phyloP scores from a whole-genome alignment of 345 rosid species.

The Populus simonii region DNA sequence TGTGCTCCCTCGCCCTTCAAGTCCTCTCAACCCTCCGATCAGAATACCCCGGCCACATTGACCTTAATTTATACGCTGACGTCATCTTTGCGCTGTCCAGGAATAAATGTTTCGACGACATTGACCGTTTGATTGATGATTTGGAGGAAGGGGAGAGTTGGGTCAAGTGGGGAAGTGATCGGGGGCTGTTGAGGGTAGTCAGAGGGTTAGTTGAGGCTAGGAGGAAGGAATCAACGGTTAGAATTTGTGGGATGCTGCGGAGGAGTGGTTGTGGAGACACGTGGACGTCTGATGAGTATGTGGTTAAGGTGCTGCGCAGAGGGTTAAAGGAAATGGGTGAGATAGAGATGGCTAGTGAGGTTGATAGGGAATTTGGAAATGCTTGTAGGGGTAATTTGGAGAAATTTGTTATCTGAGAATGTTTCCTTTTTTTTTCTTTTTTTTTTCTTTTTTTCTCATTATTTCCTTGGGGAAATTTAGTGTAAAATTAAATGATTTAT shows the following conservation, averaged over 20 bases:
- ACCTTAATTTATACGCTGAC: slow-evolving; percentile 60
- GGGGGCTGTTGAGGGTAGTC: slow-evolving; percentile 46
- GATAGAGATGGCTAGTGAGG: slow-evolving; percentile 47
- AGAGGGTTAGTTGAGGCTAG: slow-evolving; percentile 57
- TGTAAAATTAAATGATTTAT: neutral
- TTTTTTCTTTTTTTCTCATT: neutral
- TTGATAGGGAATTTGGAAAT: slow-evolving; percentile 39
- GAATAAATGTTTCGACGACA: slow-evolving; percentile 41
- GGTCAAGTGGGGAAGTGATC: slow-evolving; percentile 43
- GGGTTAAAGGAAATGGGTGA: slow-evolving; percentile 72
- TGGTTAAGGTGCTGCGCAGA: slow-evolving; percentile 49
- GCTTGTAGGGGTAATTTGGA: slow-evolving; percentile 19
- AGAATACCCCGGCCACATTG: slow-evolving; percentile 49
- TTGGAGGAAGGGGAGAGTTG: slow-evolving; percentile 34
- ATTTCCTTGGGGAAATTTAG: neutral
- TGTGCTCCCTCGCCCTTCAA: slow-evolving; percentile 63
- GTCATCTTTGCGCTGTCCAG: slow-evolving; percentile 52
- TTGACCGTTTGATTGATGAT: slow-evolving; percentile 55
- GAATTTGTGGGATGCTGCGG: slow-evolving; percentile 63
- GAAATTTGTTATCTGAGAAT: slow-evolving; percentile 5
- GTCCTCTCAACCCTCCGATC: slow-evolving; percentile 60
- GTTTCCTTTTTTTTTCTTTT: neutral
- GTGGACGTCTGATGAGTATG: slow-evolving; percentile 60
- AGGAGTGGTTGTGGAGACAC: slow-evolving; percentile 57
- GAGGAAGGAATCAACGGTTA: slow-evolving; percentile 67